Evolutionary conservation across 176 grass and related monocot genomes (phyloP), one percentile per base, ranked within the genome.

Genomic region (Eleusine coracana): DNA sequence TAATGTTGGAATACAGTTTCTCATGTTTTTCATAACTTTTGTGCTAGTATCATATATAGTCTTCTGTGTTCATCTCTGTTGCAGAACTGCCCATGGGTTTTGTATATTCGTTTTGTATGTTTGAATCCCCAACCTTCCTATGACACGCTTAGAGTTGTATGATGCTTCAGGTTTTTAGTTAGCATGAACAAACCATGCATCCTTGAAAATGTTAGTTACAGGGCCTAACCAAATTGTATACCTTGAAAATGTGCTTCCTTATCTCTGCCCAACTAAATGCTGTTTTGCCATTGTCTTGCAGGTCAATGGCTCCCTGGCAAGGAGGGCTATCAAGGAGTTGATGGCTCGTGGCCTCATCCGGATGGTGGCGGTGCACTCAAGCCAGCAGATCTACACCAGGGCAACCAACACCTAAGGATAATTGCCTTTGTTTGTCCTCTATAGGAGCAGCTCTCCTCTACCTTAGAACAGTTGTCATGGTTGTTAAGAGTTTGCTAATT

Each of bases 331-430:
- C 71, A 89, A 80, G 69, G 87, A 89, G 58, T n/a, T 89, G 34
- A 80, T 89, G 80, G 50, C 68, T 18, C 82, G 81, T 10, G 87
- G 87, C 12, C 81, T 84, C 6, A 85, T 89, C 75, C 61, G 87
- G 64, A 74, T 89, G 87, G 76, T 89, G 7, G 21, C 82, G 0
- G 76, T 68, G 44, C 87, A 89, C 71, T 83, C 87, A n/a, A 89
- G 87, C 69, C 87, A 89, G 75, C 82, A 89, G 87, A 89, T 89
- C 81, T 89, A 89, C 82, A 89, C 87, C 46, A 89, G 87, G 82
- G 82, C 87, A 59, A 89, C 87, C 29, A 89, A 89, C 75, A 84
- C 87, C 11, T 18, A 52, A 31, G 20, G 25, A 40, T 51, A 5
- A 46, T 55, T 55, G 12, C 38, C 28, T 67, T 54, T 80, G 81